Evolutionary conservation across 345 rosid species (phyloP).

Genomic region (Carallia brachiata): DNA sequence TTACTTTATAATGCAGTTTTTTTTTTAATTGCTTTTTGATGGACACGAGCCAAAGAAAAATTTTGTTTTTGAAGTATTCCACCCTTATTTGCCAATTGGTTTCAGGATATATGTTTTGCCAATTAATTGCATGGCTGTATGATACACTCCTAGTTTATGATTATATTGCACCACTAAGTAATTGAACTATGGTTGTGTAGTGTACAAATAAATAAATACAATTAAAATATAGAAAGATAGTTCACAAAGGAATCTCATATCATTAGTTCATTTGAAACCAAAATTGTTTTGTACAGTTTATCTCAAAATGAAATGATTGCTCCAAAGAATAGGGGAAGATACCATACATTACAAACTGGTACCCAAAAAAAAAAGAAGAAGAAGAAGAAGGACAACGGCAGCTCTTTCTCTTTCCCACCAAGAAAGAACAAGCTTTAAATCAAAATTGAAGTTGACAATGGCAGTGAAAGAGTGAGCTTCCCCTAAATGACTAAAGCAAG

Average conservation of each 20-base stretch:
- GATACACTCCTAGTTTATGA: too few relatives aligned
- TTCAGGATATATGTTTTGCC: background rate
- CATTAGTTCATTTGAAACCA: too few relatives aligned
- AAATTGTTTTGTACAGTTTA: too few relatives aligned
- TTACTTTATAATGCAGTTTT: too few relatives aligned
- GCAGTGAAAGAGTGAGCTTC: background rate
- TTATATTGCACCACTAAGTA: conserved; percentile 39
- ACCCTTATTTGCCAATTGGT: background rate
- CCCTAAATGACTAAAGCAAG: too few relatives aligned
- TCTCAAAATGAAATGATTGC: too few relatives aligned
- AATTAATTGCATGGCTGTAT: conserved; percentile 36
- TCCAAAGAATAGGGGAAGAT: too few relatives aligned
- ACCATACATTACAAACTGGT: background rate
- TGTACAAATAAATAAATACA: too few relatives aligned
- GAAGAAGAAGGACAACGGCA: background rate
- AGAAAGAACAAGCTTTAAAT: background rate
- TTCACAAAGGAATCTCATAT: too few relatives aligned
- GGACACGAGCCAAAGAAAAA: background rate
- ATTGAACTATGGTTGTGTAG: too few relatives aligned
- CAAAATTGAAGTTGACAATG: background rate
- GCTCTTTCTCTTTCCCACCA: conserved; percentile 5
- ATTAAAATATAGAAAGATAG: too few relatives aligned
- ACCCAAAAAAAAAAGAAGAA: background rate
- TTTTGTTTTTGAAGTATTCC: background rate
- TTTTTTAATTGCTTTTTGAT: too few relatives aligned